A percentile compares a stretch with the other conserved stretches of the same genome.
phyloP scores from a whole-genome alignment of 2,329 filamentous ascomycete genomes.

The Grosmannia serpens region DNA sequence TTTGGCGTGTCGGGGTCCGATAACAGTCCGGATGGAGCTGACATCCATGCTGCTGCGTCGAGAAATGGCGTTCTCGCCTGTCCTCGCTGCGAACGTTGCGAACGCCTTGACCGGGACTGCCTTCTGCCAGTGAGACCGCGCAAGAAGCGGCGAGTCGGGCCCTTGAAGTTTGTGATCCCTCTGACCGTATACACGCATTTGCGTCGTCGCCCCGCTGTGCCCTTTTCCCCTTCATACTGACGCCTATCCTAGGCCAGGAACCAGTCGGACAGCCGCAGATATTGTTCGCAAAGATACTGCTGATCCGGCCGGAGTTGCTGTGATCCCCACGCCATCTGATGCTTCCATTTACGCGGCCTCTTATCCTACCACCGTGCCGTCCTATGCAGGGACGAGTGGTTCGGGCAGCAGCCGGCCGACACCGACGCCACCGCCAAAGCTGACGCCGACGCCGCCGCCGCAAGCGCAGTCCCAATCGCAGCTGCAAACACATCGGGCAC shows the following conservation, averaged over 20 bases:
- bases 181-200: not conserved
- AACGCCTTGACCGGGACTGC: slow-evolving; percentile 11
- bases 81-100: slow-evolving; percentile 11
- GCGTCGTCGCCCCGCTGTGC: not conserved
- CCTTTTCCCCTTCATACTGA: not conserved
- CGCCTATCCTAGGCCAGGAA: not conserved
- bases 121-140: slow-evolving; percentile 11
- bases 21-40: not conserved
- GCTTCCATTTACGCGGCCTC: not conserved
- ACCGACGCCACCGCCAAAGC: not conserved
- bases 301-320: not conserved
- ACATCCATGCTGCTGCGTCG: not conserved
- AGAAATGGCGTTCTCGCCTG: slow-evolving; percentile 7
- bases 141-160: slow-evolving; percentile 12
- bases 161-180: slow-evolving; percentile 5
- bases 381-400: not conserved
- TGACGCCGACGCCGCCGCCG: not conserved
- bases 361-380: not conserved
- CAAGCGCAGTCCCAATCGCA: not conserved
- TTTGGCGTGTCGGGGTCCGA: not conserved
- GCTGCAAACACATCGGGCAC: not conserved
- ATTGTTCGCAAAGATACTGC: not conserved
- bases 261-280: not conserved
- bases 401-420: not conserved
- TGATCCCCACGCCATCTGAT: not conserved